phyloP scores from a whole-genome alignment of 2,329 filamentous ascomycete species.

The Colletotrichum sp. region DNA sequence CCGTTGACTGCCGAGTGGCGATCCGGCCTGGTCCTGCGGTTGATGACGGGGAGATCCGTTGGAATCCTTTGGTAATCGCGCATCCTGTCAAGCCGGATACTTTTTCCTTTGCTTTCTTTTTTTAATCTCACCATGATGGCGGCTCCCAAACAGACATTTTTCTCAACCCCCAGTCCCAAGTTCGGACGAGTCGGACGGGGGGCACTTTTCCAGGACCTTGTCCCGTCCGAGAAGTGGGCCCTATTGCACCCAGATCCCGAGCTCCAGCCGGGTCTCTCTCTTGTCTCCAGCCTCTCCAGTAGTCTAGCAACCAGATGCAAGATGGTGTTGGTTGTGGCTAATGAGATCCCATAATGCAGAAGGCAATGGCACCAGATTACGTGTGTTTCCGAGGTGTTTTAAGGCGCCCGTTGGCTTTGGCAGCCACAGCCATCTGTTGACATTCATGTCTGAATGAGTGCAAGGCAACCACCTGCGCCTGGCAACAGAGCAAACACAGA shows the following conservation, averaged over 20 bases:
- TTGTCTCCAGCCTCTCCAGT: slow-evolving; percentile 9
- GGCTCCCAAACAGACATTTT: slow-evolving; percentile 1
- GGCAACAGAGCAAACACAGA: not conserved
- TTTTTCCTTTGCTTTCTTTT: not conserved
- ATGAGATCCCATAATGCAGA: not conserved
- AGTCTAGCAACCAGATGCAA: not conserved
- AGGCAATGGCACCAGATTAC: not conserved
- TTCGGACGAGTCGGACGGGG: slow-evolving; percentile 17
- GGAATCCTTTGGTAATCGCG: not conserved
- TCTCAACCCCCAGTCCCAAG: not conserved
- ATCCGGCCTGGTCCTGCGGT: not conserved
- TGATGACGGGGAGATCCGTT: not conserved
- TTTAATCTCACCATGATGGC: not conserved
- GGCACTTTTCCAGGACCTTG: slow-evolving; percentile 10
- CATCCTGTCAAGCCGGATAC: not conserved
- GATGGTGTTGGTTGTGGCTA: not conserved
- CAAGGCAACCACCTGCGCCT: not conserved
- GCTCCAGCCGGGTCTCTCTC: slow-evolving; percentile 4
- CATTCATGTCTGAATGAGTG: not conserved
- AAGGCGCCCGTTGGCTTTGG: not conserved
- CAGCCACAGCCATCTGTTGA: not conserved
- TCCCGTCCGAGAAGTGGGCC: slow-evolving; percentile 17
- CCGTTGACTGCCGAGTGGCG: not conserved
- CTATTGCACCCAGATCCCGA: slow-evolving; percentile 12
- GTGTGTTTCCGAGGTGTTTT: not conserved